phyloP scores from a whole-genome alignment of 2,329 filamentous ascomycete genomes.

The Fusarium vanettenii region DNA sequence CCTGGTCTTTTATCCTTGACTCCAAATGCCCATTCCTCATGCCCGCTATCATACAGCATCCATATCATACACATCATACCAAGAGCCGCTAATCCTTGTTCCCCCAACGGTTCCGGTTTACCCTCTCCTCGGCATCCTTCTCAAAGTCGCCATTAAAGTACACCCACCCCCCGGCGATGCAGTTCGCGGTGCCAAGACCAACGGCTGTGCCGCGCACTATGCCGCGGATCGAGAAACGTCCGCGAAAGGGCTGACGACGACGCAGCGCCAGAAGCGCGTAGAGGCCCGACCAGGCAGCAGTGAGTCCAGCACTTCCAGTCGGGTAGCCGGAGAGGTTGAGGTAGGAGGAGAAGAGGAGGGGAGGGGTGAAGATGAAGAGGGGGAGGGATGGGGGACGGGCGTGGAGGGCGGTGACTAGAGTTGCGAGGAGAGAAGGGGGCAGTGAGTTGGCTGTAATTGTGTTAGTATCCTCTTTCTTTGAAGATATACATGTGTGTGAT shows the following conservation, averaged over 20 bases:
- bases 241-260: slow-evolving; percentile 53
- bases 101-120: slow-evolving; percentile 64
- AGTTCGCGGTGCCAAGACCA: slow-evolving; percentile 61
- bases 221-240: slow-evolving; percentile 61
- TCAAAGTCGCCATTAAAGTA: slow-evolving; percentile 64
- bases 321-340: slow-evolving; percentile 70
- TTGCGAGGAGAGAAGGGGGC: slow-evolving; percentile 66
- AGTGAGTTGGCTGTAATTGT: slow-evolving; percentile 61
- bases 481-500: neutral
- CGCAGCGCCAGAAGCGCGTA: slow-evolving; percentile 68
- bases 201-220: slow-evolving; percentile 63
- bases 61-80: slow-evolving; percentile 21
- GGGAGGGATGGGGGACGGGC: slow-evolving; percentile 64
- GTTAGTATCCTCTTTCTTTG: neutral
- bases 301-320: slow-evolving; percentile 66
- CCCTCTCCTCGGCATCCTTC: slow-evolving; percentile 60
- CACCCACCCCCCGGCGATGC: slow-evolving; percentile 61
- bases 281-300: slow-evolving; percentile 67
- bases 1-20: neutral
- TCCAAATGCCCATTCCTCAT: neutral
- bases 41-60: slow-evolving; percentile 20
- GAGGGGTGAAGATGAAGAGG: slow-evolving; percentile 63
- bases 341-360: slow-evolving; percentile 68
- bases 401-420: slow-evolving; percentile 67
- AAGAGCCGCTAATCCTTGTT: slow-evolving; percentile 24